Percentiles rank a stretch among this genome's conserved stretches.
Evolutionary conservation across 2,329 filamentous ascomycete species (phyloP).

Genomic region (Fusarium sp.): DNA sequence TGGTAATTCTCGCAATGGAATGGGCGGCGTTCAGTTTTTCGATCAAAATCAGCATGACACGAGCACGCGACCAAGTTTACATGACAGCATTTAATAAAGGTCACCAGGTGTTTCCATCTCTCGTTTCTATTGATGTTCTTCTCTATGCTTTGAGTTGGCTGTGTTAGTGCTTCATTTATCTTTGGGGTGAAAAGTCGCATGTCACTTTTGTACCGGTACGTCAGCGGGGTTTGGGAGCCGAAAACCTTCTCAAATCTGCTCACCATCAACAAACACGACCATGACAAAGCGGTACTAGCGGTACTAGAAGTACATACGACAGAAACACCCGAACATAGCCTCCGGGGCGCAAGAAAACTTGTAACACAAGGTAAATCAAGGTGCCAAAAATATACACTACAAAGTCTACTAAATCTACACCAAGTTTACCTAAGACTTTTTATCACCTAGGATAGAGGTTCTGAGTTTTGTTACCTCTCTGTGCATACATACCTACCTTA

Average conservation of each 20-base stretch:
- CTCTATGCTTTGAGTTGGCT: not conserved
- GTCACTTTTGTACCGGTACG: conserved; percentile 50
- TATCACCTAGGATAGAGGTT: not conserved
- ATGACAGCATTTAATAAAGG: not conserved
- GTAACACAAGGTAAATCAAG: not conserved
- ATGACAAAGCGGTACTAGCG: conserved; percentile 18
- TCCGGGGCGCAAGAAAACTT: not conserved
- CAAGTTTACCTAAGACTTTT: not conserved
- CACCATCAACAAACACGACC: conserved; percentile 39
- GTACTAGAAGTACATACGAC: not conserved
- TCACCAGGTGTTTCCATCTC: not conserved
- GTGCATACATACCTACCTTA: not conserved
- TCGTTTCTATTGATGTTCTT: not conserved
- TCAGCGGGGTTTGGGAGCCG: conserved; percentile 22
- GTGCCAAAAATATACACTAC: not conserved
- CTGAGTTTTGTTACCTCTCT: not conserved
- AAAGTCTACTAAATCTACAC: not conserved
- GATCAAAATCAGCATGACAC: not conserved
- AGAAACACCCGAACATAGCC: not conserved
- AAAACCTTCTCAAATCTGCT: conserved; percentile 65
- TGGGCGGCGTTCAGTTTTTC: not conserved
- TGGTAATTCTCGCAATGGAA: not conserved
- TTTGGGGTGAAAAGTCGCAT: not conserved
- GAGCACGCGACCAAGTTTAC: not conserved
- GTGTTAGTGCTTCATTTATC: not conserved